Base-by-base conservation (phyloP, 192 early-diverging fungal genomes). In the Paraglomus brasilianum region DNA sequence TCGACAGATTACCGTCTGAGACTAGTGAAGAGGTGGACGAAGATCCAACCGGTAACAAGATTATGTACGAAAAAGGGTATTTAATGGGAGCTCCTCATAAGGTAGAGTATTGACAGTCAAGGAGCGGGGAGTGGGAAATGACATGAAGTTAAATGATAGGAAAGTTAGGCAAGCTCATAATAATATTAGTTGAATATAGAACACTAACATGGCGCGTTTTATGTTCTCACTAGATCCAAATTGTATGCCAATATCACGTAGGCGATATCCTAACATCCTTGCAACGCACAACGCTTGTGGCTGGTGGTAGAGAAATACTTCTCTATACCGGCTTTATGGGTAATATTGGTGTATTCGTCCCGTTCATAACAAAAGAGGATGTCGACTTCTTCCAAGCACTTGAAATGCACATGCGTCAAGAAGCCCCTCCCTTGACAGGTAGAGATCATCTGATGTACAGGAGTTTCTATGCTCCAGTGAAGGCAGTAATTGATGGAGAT, bases 341-440 rank as follows among this genome's bases (percentile, higher is more conserved):
- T 4, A 74, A 86, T 9, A 82, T 99, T 70, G 91, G 92, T 24
- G 86, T 88, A 22, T 85, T 94, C 49, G 86, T 97, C 42, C 94
- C 96, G 5, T 91, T 98, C 74, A 78, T 87, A 9, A 88, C 91
- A 17, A 90, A 92, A 69, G 91, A 93, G 70, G 97, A 98, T 74
- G 85, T 92, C 24, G 95, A 95, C 39, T 95, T 97, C 73, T 93
- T 98, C 84, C 89, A 89, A 77, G 83, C 87, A 1, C 81, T 99
- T 22, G 97, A 99, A 78, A 88, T 92, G 84, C 89, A 90, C 55
- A 83, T 99, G 78, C 85, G 97, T 22, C 75, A 81, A 51, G 85
- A 89, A 57, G 78, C 79, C 14, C 86, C 89, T 22, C 92, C 91
- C n/a, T 51, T 87, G 15, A 81, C 86, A 4, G 95, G 95, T 24